These are phyloP conservation scores for Cercospora sesami DNA, from an alignment of 2,329 filamentous ascomycete species.

Conservation along the genomic window DNA sequence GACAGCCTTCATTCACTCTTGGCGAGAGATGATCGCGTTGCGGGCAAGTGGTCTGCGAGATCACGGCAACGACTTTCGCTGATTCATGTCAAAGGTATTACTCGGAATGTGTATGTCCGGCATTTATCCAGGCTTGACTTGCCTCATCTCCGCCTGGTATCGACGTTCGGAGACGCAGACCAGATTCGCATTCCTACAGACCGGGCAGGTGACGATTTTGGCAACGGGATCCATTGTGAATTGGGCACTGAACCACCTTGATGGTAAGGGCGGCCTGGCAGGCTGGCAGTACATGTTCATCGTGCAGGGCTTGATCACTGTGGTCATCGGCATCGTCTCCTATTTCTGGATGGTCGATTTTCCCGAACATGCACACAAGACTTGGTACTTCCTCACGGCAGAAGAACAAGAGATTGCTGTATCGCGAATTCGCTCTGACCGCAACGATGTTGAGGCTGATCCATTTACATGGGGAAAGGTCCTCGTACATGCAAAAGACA, in stretches of 20 bases:
- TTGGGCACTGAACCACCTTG: conserved; percentile 65
- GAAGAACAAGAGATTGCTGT: conserved; percentile 59
- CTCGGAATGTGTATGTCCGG: conserved; percentile 64
- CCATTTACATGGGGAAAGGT: conserved; percentile 58
- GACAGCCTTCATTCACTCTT: conserved; percentile 66
- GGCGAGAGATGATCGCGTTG: conserved; percentile 69
- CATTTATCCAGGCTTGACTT: conserved; percentile 55
- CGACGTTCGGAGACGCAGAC: conserved; percentile 65
- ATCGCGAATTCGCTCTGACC: conserved; percentile 59
- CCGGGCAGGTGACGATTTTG: conserved; percentile 64
- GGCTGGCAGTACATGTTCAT: conserved; percentile 72
- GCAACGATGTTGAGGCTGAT: conserved; percentile 60
- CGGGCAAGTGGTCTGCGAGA: conserved; percentile 45
- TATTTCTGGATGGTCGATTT: conserved; percentile 74
- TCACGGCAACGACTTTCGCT: neutral
- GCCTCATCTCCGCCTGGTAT: conserved; percentile 60
- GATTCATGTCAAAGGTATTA: conserved; percentile 38
- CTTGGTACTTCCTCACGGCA: conserved; percentile 58
- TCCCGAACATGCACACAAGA: conserved; percentile 60
- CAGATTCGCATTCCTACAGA: conserved; percentile 65
- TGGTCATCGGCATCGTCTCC: conserved; percentile 58
- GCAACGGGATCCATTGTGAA: conserved; percentile 68
- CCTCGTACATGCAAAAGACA: conserved; percentile 57
- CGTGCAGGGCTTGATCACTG: conserved; percentile 63
- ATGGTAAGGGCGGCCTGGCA: conserved; percentile 57